Percentiles rank a stretch among this genome's conserved stretches.
Evolutionary conservation across 2,329 filamentous ascomycete genomes (phyloP).

Genomic region (Ceratocystiopsis sp.): DNA sequence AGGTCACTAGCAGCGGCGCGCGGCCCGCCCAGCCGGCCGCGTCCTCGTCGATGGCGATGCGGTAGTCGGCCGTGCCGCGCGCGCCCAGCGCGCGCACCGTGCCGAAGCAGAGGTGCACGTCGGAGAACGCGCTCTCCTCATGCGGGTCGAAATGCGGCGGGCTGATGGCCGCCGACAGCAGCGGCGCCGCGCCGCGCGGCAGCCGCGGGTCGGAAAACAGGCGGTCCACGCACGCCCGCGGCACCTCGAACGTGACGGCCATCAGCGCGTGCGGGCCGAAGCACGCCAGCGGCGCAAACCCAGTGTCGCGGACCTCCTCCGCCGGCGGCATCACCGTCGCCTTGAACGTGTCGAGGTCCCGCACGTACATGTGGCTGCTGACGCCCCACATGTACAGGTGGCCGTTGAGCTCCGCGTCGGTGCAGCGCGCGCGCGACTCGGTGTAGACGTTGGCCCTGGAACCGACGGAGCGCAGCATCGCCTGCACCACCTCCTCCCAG

Average conservation of each 20-base stretch:
- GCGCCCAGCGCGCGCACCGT: constrained; percentile 13
- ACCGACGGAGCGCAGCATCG: too few species aligned
- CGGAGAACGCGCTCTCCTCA: not conserved
- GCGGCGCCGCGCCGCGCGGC: not conserved
- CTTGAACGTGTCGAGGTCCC: constrained; percentile 16
- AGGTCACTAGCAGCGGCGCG: constrained; percentile 23
- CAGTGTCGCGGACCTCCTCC: constrained; percentile 3
- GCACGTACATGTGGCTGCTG: constrained; percentile 18
- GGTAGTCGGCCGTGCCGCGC: constrained; percentile 15
- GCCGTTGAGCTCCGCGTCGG: too few species aligned
- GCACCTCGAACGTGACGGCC: constrained; percentile 21
- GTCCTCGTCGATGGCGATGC: constrained; percentile 19
- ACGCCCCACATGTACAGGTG: constrained; percentile 6
- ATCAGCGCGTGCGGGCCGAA: constrained; percentile 12
- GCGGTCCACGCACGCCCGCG: constrained; percentile 13
- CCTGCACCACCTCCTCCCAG: too few species aligned
- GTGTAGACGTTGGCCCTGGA: constrained; percentile 9
- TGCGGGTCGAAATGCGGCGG: not conserved
- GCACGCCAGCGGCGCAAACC: too few species aligned
- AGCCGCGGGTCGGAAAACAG: constrained; percentile 10
- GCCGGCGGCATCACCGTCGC: constrained; percentile 14
- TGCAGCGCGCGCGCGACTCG: constrained; percentile 14
- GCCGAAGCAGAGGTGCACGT: constrained; percentile 26
- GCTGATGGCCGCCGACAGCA: not conserved
- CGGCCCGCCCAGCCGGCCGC: constrained; percentile 19